Percentiles rank a stretch among this genome's conserved stretches.
These are phyloP conservation scores for Tolypocladium tropicale DNA, from an alignment of 2,329 filamentous ascomycete genomes.

Conservation along the genomic window DNA sequence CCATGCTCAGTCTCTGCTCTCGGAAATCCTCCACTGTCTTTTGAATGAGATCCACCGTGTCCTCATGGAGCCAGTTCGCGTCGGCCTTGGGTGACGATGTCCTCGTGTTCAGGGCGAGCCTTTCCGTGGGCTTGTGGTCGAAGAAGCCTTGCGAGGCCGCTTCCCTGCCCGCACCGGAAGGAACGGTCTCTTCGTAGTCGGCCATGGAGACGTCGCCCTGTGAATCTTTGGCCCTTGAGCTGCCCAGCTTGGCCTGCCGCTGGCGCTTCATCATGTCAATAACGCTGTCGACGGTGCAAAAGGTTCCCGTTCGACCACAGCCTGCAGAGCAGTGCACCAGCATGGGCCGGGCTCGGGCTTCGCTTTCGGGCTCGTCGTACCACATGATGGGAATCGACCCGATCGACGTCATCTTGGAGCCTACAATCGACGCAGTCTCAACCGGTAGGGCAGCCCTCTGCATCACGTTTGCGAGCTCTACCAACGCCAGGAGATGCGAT, in stretches of 20 bases:
- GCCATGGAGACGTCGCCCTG: slow-evolving; percentile 40
- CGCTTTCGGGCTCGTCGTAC: slow-evolving; percentile 50
- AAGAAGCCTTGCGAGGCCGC: slow-evolving; percentile 10
- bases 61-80: slow-evolving; percentile 57
- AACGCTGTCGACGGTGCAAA: slow-evolving; percentile 92
- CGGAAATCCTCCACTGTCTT: slow-evolving; percentile 88
- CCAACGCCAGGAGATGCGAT: slow-evolving; percentile 71
- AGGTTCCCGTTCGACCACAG: slow-evolving; percentile 90
- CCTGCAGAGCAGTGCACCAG: slow-evolving; percentile 94
- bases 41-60: slow-evolving; percentile 68
- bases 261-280: slow-evolving; percentile 96
- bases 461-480: slow-evolving; percentile 78
- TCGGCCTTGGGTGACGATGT: slow-evolving; percentile 21
- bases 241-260: slow-evolving; percentile 27
- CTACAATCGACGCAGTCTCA: slow-evolving; percentile 28
- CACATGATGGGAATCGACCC: slow-evolving; percentile 29
- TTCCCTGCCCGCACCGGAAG: slow-evolving; percentile 15
- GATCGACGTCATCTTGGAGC: slow-evolving; percentile 14
- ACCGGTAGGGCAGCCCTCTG: slow-evolving; percentile 45
- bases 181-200: slow-evolving; percentile 16
- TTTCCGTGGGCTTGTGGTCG: slow-evolving; percentile 7
- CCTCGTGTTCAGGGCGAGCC: slow-evolving; percentile 4
- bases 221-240: slow-evolving; percentile 9
- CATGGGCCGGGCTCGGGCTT: slow-evolving; percentile 52
- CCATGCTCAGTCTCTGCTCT: slow-evolving; percentile 85